phyloP scores from a whole-genome alignment of 2,329 filamentous ascomycete species.

The Fusarium udum region DNA sequence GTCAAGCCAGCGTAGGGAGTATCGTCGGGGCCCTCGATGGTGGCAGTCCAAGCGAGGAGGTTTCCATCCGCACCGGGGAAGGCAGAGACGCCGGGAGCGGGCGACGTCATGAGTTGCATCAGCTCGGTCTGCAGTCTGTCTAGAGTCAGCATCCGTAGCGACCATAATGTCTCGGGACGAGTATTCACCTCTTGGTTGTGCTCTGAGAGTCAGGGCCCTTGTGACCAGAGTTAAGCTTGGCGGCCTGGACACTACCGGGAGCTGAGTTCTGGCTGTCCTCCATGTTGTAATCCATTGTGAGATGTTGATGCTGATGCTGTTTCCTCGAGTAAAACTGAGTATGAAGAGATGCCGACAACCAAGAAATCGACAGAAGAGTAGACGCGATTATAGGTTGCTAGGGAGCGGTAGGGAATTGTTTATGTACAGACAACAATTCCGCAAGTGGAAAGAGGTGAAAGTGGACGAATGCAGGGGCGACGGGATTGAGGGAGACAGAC shows the following conservation, averaged over 20 bases:
- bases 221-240: slow-evolving; percentile 67
- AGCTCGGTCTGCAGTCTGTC: slow-evolving; percentile 91
- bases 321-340: neutral
- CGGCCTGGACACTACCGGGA: slow-evolving; percentile 68
- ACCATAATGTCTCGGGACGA: neutral
- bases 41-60: slow-evolving; percentile 91
- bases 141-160: slow-evolving; percentile 9
- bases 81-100: slow-evolving; percentile 91
- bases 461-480: slow-evolving; percentile 21
- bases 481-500: slow-evolving; percentile 10
- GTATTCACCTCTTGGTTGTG: slow-evolving; percentile 77
- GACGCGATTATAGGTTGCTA: slow-evolving; percentile 4
- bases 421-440: slow-evolving; percentile 32
- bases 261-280: slow-evolving; percentile 73
- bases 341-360: slow-evolving; percentile 6
- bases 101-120: slow-evolving; percentile 97
- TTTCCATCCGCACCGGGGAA: slow-evolving; percentile 93
- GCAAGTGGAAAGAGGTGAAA: slow-evolving; percentile 37
- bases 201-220: slow-evolving; percentile 74
- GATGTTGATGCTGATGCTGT: slow-evolving; percentile 14
- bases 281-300: slow-evolving; percentile 56
- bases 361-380: slow-evolving; percentile 12
- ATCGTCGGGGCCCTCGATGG: slow-evolving; percentile 88
- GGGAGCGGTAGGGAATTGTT: slow-evolving; percentile 9
- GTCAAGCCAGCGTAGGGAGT: slow-evolving; percentile 90